Conservation (phyloP, 2,329 filamentous ascomycete genomes). For the Scedosporium minutisporum region DNA sequence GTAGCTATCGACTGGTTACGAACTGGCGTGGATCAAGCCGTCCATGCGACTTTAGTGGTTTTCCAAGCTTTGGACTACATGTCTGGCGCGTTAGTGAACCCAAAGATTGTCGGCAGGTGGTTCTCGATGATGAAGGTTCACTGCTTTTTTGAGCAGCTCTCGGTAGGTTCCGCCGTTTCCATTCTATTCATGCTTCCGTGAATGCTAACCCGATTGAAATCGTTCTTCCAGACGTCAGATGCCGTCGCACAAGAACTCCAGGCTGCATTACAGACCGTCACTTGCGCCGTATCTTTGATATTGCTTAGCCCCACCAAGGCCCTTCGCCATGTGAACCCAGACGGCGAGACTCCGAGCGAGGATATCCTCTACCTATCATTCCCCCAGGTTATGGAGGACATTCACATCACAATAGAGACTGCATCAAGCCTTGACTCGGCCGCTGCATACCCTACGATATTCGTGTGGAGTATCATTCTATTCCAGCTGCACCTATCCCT, state of each 20-base stretch:
- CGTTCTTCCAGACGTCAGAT: slow-evolving; percentile 1
- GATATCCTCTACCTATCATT: slow-evolving; percentile 54
- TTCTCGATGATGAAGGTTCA: slow-evolving; percentile 61
- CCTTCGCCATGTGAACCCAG: slow-evolving; percentile 45
- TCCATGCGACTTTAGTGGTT: slow-evolving; percentile 64
- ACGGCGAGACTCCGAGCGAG: slow-evolving; percentile 30
- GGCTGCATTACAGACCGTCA: slow-evolving; percentile 46
- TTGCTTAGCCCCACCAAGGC: slow-evolving; percentile 58
- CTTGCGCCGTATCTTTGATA: slow-evolving; percentile 59
- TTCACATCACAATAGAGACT: slow-evolving; percentile 61
- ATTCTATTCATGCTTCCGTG: background rate
- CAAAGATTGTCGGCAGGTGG: slow-evolving; percentile 57
- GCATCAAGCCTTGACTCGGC: slow-evolving; percentile 46
- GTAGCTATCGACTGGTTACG: slow-evolving; percentile 50
- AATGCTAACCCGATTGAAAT: background rate
- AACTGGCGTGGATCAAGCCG: slow-evolving; percentile 57
- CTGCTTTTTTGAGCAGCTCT: slow-evolving; percentile 59
- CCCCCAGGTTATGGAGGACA: slow-evolving; percentile 56
- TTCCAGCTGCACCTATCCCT: slow-evolving; percentile 58
- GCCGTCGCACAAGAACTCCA: slow-evolving; percentile 9
- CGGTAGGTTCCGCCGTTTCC: slow-evolving; percentile 30
- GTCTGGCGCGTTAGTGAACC: slow-evolving; percentile 43
- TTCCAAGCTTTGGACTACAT: slow-evolving; percentile 61
- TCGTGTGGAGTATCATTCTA: slow-evolving; percentile 73
- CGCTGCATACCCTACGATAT: slow-evolving; percentile 62